A percentile compares a stretch with the other conserved stretches of the same genome.
Conservation (phyloP, 2,329 filamentous ascomycete genomes). For the Amauroascus niger region DNA sequence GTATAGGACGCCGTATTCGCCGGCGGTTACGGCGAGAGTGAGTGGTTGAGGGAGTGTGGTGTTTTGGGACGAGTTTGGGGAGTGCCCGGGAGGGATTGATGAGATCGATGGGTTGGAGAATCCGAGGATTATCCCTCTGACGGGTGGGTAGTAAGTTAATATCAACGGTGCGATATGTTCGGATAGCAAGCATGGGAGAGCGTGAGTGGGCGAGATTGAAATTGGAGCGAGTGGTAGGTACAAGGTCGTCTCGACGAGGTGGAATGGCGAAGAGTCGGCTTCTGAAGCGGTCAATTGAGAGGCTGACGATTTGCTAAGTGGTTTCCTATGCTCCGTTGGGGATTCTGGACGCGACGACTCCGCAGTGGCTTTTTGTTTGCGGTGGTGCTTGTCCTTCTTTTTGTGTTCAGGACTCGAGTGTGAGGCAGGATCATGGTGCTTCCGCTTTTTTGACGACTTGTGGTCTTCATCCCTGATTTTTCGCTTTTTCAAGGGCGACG, state of each 20-base stretch:
- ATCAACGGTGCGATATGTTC: conserved; percentile 54
- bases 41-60: conserved; percentile 29
- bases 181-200: conserved; percentile 49
- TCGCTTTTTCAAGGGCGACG: conserved; percentile 33
- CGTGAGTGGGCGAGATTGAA: conserved; percentile 42
- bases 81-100: conserved; percentile 32
- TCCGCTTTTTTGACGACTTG: conserved; percentile 37
- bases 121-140: conserved; percentile 49
- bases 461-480: conserved; percentile 41
- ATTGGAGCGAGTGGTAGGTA: conserved; percentile 53
- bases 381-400: conserved; percentile 13
- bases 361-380: conserved; percentile 9
- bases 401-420: conserved; percentile 18
- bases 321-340: background rate
- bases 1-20: conserved; percentile 79
- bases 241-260: conserved; percentile 67
- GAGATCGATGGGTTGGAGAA: conserved; percentile 42
- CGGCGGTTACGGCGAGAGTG: conserved; percentile 42
- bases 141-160: conserved; percentile 53
- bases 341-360: conserved; percentile 19
- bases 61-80: conserved; percentile 26
- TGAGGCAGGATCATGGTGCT: conserved; percentile 27
- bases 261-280: conserved; percentile 54
- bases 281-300: conserved; percentile 16
- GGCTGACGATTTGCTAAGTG: conserved; percentile 21